phyloP scores from a whole-genome alignment of 257 asterid genomes.

The Solanum verrucosum region DNA sequence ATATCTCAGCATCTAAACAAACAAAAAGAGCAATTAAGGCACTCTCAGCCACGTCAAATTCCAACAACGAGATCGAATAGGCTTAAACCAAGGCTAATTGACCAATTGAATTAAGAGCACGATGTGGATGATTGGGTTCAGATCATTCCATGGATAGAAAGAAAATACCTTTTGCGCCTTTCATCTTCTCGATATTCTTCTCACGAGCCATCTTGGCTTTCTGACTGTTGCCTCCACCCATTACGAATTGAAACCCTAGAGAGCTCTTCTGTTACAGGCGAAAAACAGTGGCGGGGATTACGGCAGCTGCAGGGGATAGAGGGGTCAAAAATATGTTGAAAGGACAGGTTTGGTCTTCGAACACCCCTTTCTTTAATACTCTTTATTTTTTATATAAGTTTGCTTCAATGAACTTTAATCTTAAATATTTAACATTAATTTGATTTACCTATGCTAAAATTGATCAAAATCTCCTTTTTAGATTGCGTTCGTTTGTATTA shows the following conservation, averaged over 20 bases:
- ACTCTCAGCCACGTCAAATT: background rate
- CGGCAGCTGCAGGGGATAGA: background rate
- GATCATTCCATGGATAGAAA: background rate
- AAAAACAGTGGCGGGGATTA: background rate
- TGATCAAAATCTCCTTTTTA: background rate
- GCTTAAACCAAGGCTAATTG: background rate
- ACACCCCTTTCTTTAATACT: background rate
- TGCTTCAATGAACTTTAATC: background rate
- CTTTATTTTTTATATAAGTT: background rate
- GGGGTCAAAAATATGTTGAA: background rate
- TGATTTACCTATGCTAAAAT: background rate
- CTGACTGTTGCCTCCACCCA: conserved; percentile 90
- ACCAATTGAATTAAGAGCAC: background rate
- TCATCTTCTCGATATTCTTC: conserved; percentile 53
- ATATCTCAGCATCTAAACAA: background rate
- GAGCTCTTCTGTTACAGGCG: background rate
- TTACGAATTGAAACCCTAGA: conserved; percentile 4
- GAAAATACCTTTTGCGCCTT: conserved; percentile 16
- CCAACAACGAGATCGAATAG: background rate
- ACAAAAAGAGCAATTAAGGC: background rate
- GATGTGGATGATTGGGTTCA: background rate
- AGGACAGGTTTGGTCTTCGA: background rate
- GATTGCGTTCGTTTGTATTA: background rate
- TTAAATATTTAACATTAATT: background rate
- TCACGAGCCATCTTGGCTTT: conserved; percentile 87